Percentiles rank a stretch among this genome's conserved stretches.
phyloP scores from a whole-genome alignment of 768 basidiomycete genomes.

The Leucocoprinus sp. region DNA sequence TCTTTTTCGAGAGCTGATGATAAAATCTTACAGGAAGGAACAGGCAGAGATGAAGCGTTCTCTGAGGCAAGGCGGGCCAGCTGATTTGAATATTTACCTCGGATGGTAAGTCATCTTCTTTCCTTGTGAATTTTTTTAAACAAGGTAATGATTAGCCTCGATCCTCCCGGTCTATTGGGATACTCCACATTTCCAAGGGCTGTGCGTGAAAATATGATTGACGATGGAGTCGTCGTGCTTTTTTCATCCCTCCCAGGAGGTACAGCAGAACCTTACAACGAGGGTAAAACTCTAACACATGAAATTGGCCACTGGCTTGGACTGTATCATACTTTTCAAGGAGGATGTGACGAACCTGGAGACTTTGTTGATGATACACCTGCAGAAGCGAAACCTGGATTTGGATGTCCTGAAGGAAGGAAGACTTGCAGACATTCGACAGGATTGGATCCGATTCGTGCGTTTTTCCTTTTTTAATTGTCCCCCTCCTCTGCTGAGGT shows the following conservation, averaged over 20 bases:
- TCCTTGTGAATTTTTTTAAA: conserved; percentile 6
- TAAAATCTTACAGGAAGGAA: conserved; percentile 1
- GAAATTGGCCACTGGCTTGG: conserved; percentile 42
- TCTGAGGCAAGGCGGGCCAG: conserved; percentile 27
- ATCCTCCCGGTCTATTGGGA: conserved; percentile 27
- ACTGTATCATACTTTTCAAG: conserved; percentile 38
- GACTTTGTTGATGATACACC: conserved; percentile 34
- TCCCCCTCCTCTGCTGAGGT: background rate
- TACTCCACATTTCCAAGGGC: conserved; percentile 36
- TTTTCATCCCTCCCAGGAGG: conserved; percentile 27
- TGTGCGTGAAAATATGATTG: conserved; percentile 21
- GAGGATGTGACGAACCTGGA: conserved; percentile 28
- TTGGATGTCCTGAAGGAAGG: conserved; percentile 20
- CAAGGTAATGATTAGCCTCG: conserved; percentile 24
- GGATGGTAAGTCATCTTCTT: conserved; percentile 21
- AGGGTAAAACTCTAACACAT: conserved; percentile 31
- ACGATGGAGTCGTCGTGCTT: conserved; percentile 32
- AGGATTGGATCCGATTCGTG: conserved; percentile 14
- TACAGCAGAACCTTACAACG: conserved; percentile 25
- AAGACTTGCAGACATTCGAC: conserved; percentile 16
- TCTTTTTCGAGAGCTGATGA: too few species aligned
- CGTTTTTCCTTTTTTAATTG: conserved; percentile 1
- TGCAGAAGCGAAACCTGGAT: conserved; percentile 25
- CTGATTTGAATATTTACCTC: conserved; percentile 34
- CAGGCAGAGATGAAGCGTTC: conserved; percentile 30